A percentile compares a stretch with the other conserved stretches of the same genome.
These are phyloP conservation scores for Backusella westeae DNA, from an alignment of 192 early-diverging fungal species.

Conservation along the genomic window DNA sequence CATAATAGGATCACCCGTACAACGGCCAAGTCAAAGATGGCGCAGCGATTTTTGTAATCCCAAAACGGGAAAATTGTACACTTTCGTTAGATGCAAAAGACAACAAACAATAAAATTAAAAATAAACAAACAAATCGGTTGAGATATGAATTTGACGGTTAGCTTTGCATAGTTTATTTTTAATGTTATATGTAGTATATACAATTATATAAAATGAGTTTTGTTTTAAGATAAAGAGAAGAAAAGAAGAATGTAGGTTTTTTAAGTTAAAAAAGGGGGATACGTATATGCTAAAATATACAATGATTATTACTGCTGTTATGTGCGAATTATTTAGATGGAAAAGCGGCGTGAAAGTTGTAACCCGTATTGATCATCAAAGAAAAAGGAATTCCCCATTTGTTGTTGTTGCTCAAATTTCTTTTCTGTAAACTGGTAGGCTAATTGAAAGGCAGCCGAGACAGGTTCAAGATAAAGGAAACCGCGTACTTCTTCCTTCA, in stretches of 20 bases:
- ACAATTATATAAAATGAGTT: constrained; percentile 1
- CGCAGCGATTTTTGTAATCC: background rate
- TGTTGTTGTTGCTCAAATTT: background rate
- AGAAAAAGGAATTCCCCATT: background rate
- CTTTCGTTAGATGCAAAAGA: background rate
- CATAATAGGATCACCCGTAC: background rate
- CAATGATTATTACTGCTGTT: background rate
- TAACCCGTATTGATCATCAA: background rate
- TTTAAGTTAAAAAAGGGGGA: background rate
- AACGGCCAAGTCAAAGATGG: background rate
- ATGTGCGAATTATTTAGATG: background rate
- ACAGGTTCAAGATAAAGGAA: constrained; percentile 14
- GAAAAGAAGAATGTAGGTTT: background rate
- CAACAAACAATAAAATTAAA: constrained; percentile 7
- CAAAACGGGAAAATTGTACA: background rate
- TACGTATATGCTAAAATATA: constrained; percentile 1
- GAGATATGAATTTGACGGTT: background rate
- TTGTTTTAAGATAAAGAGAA: background rate
- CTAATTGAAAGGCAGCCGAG: constrained; percentile 1
- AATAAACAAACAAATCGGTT: constrained; percentile 4
- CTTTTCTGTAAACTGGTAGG: background rate
- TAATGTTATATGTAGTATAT: background rate
- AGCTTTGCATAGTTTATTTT: background rate
- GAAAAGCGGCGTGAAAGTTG: background rate
- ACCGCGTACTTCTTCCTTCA: constrained; percentile 17